Evolutionary conservation across 192 early-diverging fungal genomes (phyloP), one percentile per base, ranked within the genome.

Genomic region (Backusella liffmaniae): DNA sequence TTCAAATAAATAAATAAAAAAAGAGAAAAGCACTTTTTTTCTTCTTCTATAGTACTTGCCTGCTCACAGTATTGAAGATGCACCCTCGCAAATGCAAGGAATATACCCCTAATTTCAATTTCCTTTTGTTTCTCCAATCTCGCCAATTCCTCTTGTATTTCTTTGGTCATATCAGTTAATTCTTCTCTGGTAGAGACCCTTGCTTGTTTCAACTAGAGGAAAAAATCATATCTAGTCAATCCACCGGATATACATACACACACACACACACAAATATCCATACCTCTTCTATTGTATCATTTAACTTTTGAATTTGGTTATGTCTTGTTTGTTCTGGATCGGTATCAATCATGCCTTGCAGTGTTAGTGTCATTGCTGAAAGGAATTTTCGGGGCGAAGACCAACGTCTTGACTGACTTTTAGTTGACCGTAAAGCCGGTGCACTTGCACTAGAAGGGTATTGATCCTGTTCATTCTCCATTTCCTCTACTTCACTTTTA

Each of bases 301-400:
- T 88, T 4, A 94, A 91, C 35, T 90, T 91, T 29, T 92, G 92
- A 46, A 99, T 96, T 66, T 91, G 92, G 77, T 92, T 92, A 59
- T 95, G 89, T 13, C 96, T 89, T 59, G 94, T 93, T n/a, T 90
- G 87, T 56, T 95, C 94, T 1, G 96, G 96, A 79, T 99, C 96
- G 18, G 95, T 95, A 79, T 98, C 96, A 81, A 98, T 95, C 77
- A 98, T 90, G 1, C 94, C 93, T 78, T 97, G 94, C n/a, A 99
- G 75, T 37, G 91, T 95, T 41, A 85, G 82, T 68, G 84, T 87
- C 30, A 89, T 53, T 1, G 86, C 84, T 70, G 81, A 83, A 70
- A 89, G 83, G 13, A 89, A 76, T 42, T 84, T 85, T 7, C 84
- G 71, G 30, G 79, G 71, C 7, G 83, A 80, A 30, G 83, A 87